Evolutionary conservation across 176 grass and related monocot species (phyloP).

Genomic region (Cocos nucifera): DNA sequence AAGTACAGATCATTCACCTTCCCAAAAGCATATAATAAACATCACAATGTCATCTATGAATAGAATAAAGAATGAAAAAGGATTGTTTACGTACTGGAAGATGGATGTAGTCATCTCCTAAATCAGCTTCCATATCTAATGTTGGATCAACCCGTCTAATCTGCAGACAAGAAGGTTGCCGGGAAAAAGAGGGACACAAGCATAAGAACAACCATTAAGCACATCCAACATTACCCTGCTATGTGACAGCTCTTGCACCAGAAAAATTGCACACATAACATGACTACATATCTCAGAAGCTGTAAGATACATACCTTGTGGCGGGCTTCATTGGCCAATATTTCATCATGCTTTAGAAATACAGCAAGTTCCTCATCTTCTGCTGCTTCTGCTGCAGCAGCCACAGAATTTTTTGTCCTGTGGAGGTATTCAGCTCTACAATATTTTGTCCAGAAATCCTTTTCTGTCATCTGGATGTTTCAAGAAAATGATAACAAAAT

Average conservation of each 20-base stretch:
- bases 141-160: slow-evolving; percentile 94
- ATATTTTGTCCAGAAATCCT: slow-evolving; percentile 94
- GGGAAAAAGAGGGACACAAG: not conserved
- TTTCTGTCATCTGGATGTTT: slow-evolving; percentile 56
- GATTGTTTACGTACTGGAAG: slow-evolving; percentile 43
- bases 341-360: slow-evolving; percentile 87
- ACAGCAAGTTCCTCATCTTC: slow-evolving; percentile 92
- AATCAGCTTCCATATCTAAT: slow-evolving; percentile 95
- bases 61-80: slow-evolving; percentile 12
- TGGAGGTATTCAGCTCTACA: slow-evolving; percentile 93
- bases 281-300: not conserved
- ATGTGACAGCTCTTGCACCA: too few species aligned
- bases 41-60: too few species aligned
- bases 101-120: slow-evolving; percentile 91
- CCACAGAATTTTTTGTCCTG: slow-evolving; percentile 75
- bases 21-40: too few species aligned
- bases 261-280: too few species aligned
- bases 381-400: slow-evolving; percentile 80
- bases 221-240: too few species aligned
- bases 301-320: slow-evolving; percentile 41
- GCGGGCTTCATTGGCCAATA: slow-evolving; percentile 77
- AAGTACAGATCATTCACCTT: too few species aligned
- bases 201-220: not conserved
- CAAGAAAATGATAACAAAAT: slow-evolving; percentile 18
- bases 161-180: slow-evolving; percentile 32